phyloP scores from a whole-genome alignment of 2,329 filamentous ascomycete genomes.

The Sporothrix mexicana region DNA sequence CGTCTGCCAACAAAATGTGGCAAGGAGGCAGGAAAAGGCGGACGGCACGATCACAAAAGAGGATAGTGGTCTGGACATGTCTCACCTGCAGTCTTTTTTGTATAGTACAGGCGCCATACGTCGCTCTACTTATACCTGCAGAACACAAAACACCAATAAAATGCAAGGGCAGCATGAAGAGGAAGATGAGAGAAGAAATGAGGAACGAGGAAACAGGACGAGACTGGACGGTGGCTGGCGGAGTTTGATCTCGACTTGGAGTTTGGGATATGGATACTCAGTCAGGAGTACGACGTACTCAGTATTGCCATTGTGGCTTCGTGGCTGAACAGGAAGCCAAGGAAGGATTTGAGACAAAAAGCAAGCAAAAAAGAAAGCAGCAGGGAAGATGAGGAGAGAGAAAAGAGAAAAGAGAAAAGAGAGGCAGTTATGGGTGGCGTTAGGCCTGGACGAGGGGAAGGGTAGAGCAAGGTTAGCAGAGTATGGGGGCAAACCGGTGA shows the following conservation, averaged over 20 bases:
- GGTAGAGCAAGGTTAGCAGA: not conserved
- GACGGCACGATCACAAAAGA: not conserved
- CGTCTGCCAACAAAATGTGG: not conserved
- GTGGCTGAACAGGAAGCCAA: conserved; percentile 10
- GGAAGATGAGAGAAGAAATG: not conserved
- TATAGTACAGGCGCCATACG: not conserved
- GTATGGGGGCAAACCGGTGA: conserved; percentile 3
- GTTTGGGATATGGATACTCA: too few relatives aligned
- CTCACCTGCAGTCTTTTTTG: not conserved
- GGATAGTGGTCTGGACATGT: not conserved
- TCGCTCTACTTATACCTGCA: not conserved
- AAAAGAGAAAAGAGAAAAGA: not conserved
- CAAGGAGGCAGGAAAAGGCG: not conserved
- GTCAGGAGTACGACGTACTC: too few relatives aligned
- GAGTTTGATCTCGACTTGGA: too few relatives aligned
- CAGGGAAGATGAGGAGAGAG: not conserved
- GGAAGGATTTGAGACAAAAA: not conserved
- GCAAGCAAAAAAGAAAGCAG: not conserved
- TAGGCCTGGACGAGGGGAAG: too few relatives aligned
- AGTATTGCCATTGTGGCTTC: too few relatives aligned
- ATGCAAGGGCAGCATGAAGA: conserved; percentile 14
- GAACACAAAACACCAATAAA: not conserved
- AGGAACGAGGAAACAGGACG: not conserved
- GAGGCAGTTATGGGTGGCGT: not conserved
- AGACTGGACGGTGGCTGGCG: not conserved